phyloP scores from a whole-genome alignment of 2,329 filamentous ascomycete genomes.

The Sarocladium oryzae region DNA sequence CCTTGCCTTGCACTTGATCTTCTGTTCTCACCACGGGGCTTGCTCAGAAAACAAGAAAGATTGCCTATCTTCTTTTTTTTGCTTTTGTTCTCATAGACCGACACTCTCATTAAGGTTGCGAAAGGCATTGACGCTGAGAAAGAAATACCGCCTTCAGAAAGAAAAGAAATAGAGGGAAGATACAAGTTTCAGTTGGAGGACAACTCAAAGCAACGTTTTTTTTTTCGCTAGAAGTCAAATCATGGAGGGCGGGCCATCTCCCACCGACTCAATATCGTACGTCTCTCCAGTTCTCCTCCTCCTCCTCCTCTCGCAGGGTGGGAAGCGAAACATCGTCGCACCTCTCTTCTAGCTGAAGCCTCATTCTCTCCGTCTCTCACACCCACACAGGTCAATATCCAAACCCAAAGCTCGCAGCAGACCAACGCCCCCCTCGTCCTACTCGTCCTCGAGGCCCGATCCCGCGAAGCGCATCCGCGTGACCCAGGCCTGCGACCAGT shows the following conservation, averaged over 20 bases:
- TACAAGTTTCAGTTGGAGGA: no score
- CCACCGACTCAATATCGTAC: background rate
- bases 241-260: background rate
- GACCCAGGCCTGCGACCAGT: constrained; percentile 7
- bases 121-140: no score
- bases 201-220: no score
- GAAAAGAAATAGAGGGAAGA: no score
- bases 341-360: background rate
- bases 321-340: background rate
- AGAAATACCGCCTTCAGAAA: no score
- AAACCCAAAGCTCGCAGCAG: background rate
- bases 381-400: background rate
- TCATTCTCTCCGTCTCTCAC: background rate
- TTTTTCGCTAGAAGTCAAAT: no score
- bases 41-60: no score
- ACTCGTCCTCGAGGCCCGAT: background rate
- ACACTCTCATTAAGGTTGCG: no score
- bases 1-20: no score
- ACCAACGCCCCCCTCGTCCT: background rate
- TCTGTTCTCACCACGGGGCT: no score
- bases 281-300: background rate
- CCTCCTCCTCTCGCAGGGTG: background rate
- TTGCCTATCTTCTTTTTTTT: no score
- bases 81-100: no score
- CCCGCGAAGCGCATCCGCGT: constrained; percentile 6